phyloP scores from a whole-genome alignment of 306 rosid genomes.

The Acacia confusa region DNA sequence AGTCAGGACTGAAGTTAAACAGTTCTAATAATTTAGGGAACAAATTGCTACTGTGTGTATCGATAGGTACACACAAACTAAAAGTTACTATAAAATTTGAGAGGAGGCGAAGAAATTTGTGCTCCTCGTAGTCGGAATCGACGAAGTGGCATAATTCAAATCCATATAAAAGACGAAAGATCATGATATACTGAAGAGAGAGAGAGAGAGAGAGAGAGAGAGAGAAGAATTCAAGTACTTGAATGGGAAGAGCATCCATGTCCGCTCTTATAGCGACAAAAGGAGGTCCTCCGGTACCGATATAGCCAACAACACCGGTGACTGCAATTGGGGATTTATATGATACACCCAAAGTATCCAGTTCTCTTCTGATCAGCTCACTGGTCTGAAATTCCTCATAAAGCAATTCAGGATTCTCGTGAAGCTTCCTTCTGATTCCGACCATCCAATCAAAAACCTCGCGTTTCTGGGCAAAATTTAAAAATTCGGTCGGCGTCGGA shows the following conservation, averaged over 20 bases:
- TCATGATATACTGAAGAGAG: background rate
- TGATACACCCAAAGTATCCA: conserved; percentile 58
- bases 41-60: background rate
- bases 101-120: background rate
- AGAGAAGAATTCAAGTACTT: conserved; percentile 43
- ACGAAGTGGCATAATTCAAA: background rate
- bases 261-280: conserved; percentile 95
- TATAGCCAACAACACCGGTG: conserved; percentile 74
- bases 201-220: background rate
- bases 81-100: background rate
- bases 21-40: background rate
- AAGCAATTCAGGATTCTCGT: conserved; percentile 79
- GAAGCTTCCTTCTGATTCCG: conserved; percentile 75
- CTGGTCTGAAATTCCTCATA: conserved; percentile 82
- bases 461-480: conserved; percentile 49
- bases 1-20: background rate
- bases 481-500: conserved; percentile 42
- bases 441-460: conserved; percentile 80
- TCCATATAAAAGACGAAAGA: background rate
- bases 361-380: conserved; percentile 62
- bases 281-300: conserved; percentile 73
- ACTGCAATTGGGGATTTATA: conserved; percentile 68
- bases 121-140: background rate
- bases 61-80: background rate
- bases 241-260: conserved; percentile 90